These are phyloP conservation scores for Miscanthus lutarioriparius DNA, from an alignment of 176 grass and related monocot species.

Conservation along the genomic window DNA sequence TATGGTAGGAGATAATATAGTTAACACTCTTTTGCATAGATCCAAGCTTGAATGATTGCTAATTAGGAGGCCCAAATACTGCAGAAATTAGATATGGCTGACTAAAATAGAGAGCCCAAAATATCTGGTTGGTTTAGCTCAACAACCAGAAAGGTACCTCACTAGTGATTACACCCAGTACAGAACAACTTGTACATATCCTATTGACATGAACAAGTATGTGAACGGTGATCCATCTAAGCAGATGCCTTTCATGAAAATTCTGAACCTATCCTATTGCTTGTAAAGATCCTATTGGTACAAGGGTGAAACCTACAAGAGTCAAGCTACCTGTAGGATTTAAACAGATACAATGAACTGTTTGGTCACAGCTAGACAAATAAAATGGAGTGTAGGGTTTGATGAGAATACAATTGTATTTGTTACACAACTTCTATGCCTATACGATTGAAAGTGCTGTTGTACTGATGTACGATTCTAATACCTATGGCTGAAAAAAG, in stretches of 20 bases:
- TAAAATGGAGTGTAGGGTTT: neutral
- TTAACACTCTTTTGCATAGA: neutral
- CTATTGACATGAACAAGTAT: neutral
- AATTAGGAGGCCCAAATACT: neutral
- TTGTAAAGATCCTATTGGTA: neutral
- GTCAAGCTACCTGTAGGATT: neutral
- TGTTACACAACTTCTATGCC: neutral
- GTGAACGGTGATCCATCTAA: neutral
- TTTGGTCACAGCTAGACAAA: neutral
- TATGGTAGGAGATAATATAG: neutral
- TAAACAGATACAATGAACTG: neutral
- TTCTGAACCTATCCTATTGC: neutral
- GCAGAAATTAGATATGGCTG: neutral
- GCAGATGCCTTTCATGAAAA: neutral
- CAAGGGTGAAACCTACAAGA: neutral
- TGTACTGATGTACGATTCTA: neutral
- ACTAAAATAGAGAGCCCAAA: neutral
- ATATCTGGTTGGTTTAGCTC: neutral
- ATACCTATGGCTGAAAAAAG: neutral
- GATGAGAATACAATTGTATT: conserved; percentile 10
- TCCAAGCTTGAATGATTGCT: neutral
- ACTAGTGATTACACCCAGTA: neutral
- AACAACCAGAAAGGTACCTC: neutral
- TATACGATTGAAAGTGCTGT: neutral
- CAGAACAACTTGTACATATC: neutral